Percentiles rank a stretch among this genome's conserved stretches.
These are phyloP conservation scores for Platismatia glauca DNA, from an alignment of 495 filamentous ascomycete genomes.

Conservation along the genomic window DNA sequence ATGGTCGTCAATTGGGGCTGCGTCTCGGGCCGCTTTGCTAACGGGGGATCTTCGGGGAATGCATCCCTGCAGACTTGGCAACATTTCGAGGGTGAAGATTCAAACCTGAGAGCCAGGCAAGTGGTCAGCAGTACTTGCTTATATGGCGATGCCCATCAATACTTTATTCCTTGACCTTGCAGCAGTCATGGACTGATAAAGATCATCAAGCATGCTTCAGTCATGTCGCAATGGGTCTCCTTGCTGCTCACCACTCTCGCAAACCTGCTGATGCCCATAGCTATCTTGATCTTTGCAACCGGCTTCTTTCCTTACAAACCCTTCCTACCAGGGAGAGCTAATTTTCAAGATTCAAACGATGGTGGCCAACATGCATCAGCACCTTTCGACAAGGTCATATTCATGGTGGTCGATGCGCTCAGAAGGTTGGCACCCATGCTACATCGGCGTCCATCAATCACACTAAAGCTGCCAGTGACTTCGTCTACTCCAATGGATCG, in stretches of 20 bases:
- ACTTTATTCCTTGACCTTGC: too few relatives aligned
- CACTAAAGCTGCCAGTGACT: constrained; percentile 55
- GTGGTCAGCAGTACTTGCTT: too few relatives aligned
- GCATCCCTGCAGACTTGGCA: too few relatives aligned
- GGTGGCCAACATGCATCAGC: constrained; percentile 41
- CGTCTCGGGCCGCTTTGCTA: too few relatives aligned
- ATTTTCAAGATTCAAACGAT: constrained; percentile 43
- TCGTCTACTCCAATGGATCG: constrained; percentile 74
- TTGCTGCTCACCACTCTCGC: constrained; percentile 39
- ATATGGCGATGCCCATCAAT: too few relatives aligned
- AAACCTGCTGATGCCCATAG: constrained; percentile 70
- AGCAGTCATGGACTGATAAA: background rate
- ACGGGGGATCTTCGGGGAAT: too few relatives aligned
- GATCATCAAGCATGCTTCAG: background rate
- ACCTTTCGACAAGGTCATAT: constrained; percentile 80
- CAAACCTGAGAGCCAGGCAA: too few relatives aligned
- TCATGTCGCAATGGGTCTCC: constrained; percentile 6
- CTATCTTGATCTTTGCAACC: constrained; percentile 73
- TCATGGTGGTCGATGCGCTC: constrained; percentile 97
- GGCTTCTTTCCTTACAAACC: constrained; percentile 99
- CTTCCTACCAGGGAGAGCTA: constrained; percentile 73
- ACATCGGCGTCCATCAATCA: constrained; percentile 17
- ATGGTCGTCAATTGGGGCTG: too few relatives aligned
- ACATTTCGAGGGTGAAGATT: too few relatives aligned
- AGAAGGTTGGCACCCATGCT: constrained; percentile 53